Evolutionary conservation across 805 yeast genomes (phyloP).

Genomic region (Lipomyces spencermartinsiae): DNA sequence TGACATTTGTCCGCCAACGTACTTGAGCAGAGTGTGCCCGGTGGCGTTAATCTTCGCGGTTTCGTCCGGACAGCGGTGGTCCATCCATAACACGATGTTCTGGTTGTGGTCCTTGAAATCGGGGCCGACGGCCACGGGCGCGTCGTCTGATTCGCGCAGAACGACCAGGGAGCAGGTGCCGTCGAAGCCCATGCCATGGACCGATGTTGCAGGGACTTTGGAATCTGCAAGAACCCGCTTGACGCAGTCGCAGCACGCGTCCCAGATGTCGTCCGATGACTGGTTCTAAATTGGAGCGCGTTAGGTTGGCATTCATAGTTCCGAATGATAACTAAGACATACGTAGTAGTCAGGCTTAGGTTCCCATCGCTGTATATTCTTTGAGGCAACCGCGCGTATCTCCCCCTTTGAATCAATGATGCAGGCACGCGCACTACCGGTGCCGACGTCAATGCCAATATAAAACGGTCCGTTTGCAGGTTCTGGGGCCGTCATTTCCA

Average conservation of each 20-base stretch:
- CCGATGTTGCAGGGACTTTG: slow-evolving; percentile 67
- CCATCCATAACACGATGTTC: slow-evolving; percentile 97
- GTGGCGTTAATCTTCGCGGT: slow-evolving; percentile 83
- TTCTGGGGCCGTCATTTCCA: background rate
- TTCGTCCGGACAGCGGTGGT: slow-evolving; percentile 88
- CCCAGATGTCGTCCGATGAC: slow-evolving; percentile 91
- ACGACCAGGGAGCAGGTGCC: slow-evolving; percentile 96
- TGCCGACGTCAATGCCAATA: slow-evolving; percentile 94
- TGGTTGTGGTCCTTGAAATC: slow-evolving; percentile 74
- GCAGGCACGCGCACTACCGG: slow-evolving; percentile 96
- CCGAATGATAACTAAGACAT: slow-evolving; percentile 9
- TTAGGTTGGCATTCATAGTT: background rate
- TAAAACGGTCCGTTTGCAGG: slow-evolving; percentile 49
- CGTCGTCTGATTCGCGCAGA: slow-evolving; percentile 64
- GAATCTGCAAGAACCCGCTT: slow-evolving; percentile 75
- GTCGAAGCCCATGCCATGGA: slow-evolving; percentile 92
- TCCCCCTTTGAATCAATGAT: slow-evolving; percentile 83
- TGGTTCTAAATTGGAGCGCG: slow-evolving; percentile 61
- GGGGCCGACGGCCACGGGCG: slow-evolving; percentile 86
- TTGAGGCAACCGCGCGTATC: slow-evolving; percentile 72
- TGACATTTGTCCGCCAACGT: slow-evolving; percentile 97
- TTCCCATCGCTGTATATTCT: slow-evolving; percentile 69
- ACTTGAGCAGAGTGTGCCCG: slow-evolving; percentile 77
- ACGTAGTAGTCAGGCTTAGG: slow-evolving; percentile 57
- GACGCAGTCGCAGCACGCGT: slow-evolving; percentile 79